Conservation (phyloP, 352 stramenopile genomes). For the Phytopythium ostracodes region DNA sequence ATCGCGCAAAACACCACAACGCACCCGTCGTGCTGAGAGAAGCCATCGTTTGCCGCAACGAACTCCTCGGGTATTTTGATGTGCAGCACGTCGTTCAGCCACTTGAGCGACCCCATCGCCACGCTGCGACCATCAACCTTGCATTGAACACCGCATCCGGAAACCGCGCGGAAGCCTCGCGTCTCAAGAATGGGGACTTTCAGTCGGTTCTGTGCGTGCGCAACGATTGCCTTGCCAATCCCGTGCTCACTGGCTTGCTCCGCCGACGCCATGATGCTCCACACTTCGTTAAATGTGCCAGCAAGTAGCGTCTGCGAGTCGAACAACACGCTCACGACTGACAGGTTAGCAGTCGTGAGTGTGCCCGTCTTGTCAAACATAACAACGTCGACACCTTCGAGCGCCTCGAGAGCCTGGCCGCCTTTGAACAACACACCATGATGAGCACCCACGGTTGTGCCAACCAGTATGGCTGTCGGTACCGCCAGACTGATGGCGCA, state of each 20-base stretch:
- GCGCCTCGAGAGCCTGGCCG: constrained; percentile 59
- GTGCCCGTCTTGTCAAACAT: constrained; percentile 85
- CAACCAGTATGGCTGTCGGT: constrained; percentile 75
- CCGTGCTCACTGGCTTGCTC: constrained; percentile 64
- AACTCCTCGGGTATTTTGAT: constrained; percentile 41
- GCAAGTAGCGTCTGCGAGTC: constrained; percentile 12
- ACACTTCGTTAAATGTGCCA: constrained; percentile 24
- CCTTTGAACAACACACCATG: constrained; percentile 82
- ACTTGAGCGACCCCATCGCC: constrained; percentile 61
- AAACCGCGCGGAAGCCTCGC: constrained; percentile 38
- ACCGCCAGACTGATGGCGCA: constrained; percentile 75
- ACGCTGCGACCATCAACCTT: constrained; percentile 27
- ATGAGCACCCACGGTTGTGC: constrained; percentile 72
- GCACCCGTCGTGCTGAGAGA: constrained; percentile 40
- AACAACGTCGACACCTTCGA: constrained; percentile 62
- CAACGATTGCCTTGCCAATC: constrained; percentile 51
- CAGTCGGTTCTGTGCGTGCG: constrained; percentile 25
- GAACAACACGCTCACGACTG: constrained; percentile 24
- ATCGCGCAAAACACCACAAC: constrained; percentile 60
- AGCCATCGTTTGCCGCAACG: constrained; percentile 34
- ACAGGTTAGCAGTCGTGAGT: constrained; percentile 55
- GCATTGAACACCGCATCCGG: constrained; percentile 60
- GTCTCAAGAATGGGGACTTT: constrained; percentile 18
- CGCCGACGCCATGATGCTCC: constrained; percentile 41
- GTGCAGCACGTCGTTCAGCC: constrained; percentile 51